Conservation (phyloP, 1,139 yeast species). For the Yamadazyma epiphylla region DNA sequence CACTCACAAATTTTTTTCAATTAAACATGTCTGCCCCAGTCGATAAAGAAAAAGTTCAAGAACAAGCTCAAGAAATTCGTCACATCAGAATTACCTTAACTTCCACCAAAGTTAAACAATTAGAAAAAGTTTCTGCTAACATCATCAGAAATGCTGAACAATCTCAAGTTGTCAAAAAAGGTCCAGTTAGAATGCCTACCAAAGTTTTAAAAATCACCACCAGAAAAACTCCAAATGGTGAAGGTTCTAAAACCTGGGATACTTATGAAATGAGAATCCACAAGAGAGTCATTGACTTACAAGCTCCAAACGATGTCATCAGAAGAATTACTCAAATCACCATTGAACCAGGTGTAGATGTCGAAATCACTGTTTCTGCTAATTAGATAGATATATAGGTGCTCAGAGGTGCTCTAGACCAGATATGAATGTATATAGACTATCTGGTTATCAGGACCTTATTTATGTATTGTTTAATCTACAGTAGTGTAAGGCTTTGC, state of each 20-base stretch:
- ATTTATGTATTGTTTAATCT: too few relatives aligned
- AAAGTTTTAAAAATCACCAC: conserved; percentile 97
- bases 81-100: conserved; percentile 99
- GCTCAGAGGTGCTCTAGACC: not conserved
- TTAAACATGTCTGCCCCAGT: conserved; percentile 70
- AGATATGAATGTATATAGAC: too few relatives aligned
- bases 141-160: conserved; percentile 85
- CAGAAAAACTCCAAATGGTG: conserved; percentile 99
- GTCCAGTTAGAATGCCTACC: conserved; percentile 99
- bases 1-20: conserved; percentile 9
- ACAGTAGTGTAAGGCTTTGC: too few relatives aligned
- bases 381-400: conserved; percentile 1
- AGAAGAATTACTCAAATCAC: conserved; percentile 94
- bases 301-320: conserved; percentile 93
- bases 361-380: conserved; percentile 41
- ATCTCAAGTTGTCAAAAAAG: conserved; percentile 84
- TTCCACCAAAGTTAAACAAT: conserved; percentile 98
- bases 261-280: conserved; percentile 99
- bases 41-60: conserved; percentile 79
- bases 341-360: conserved; percentile 58
- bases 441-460: not conserved
- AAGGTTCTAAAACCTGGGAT: conserved; percentile 99
- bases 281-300: conserved; percentile 99
- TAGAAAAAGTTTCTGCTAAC: conserved; percentile 89
- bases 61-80: conserved; percentile 81